phyloP scores from a whole-genome alignment of 192 early-diverging fungal species.

The Linnemannia zychae region DNA sequence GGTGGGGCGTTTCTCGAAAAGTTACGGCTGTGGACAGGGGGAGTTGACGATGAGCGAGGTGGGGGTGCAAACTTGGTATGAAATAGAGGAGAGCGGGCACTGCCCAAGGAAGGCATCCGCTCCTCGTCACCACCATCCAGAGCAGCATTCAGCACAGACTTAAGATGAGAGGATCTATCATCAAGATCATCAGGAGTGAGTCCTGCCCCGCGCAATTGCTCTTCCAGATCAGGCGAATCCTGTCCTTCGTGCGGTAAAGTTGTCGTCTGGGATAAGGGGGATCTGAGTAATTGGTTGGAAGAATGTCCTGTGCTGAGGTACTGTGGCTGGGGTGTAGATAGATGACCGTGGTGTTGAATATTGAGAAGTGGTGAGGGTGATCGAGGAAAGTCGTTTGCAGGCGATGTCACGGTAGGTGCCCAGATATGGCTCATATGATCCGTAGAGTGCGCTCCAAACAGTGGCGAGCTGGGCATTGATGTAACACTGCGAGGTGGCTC shows the following conservation, averaged over 20 bases:
- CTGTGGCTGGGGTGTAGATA: constrained; percentile 47
- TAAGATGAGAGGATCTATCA: constrained; percentile 59
- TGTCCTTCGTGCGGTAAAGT: constrained; percentile 45
- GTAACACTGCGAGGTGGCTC: constrained; percentile 44
- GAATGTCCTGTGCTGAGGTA: constrained; percentile 49
- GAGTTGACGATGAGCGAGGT: constrained; percentile 77
- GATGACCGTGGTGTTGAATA: constrained; percentile 58
- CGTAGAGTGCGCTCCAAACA: constrained; percentile 45
- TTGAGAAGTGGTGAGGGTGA: constrained; percentile 69
- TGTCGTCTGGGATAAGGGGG: constrained; percentile 47
- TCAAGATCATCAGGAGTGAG: constrained; percentile 45
- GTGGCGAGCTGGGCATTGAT: constrained; percentile 53
- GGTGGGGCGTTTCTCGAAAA: constrained; percentile 60
- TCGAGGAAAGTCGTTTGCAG: constrained; percentile 66
- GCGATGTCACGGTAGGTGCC: constrained; percentile 46
- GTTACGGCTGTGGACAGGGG: constrained; percentile 67
- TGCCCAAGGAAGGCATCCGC: constrained; percentile 45
- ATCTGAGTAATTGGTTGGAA: constrained; percentile 47
- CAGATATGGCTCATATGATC: constrained; percentile 57
- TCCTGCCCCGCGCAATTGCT: constrained; percentile 38
- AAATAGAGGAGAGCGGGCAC: constrained; percentile 49
- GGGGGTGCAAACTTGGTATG: constrained; percentile 65
- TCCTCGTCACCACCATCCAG: constrained; percentile 72
- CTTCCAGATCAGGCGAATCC: constrained; percentile 57
- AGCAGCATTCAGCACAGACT: constrained; percentile 71